Conservation (phyloP, 2,329 filamentous ascomycete genomes). For the Orbilia brochopaga region DNA sequence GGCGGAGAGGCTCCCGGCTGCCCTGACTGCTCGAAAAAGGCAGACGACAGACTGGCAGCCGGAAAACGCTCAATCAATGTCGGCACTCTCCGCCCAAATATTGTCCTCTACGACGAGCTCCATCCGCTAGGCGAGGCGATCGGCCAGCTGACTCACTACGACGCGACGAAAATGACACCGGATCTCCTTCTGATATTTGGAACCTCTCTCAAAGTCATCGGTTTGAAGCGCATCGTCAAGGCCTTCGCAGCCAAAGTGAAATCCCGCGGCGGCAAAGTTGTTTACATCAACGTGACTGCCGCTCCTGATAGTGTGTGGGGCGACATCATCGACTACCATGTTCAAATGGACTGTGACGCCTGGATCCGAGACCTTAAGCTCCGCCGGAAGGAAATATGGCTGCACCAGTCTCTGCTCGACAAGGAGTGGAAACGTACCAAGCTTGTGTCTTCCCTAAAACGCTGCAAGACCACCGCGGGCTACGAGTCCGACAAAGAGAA, state of each 20-base stretch:
- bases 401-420: conserved; percentile 36
- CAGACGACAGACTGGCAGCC: conserved; percentile 67
- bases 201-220: conserved; percentile 73
- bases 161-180: conserved; percentile 66
- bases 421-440: conserved; percentile 47
- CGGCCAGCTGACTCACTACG: conserved; percentile 71
- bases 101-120: conserved; percentile 76
- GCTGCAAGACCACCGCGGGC: conserved; percentile 41
- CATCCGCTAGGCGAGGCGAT: conserved; percentile 73
- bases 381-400: conserved; percentile 67
- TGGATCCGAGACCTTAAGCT: conserved; percentile 71
- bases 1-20: conserved; percentile 72
- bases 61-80: conserved; percentile 72
- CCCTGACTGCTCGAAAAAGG: conserved; percentile 69
- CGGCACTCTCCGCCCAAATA: conserved; percentile 72
- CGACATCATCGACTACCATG: conserved; percentile 75
- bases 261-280: conserved; percentile 68
- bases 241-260: conserved; percentile 76
- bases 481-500: conserved; percentile 49
- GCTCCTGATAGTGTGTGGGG: conserved; percentile 75
- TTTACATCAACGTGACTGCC: conserved; percentile 76
- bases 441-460: conserved; percentile 21
- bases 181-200: conserved; percentile 74
- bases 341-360: conserved; percentile 76
- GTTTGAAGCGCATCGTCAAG: conserved; percentile 72